These are phyloP conservation scores for Elsinoe necatrix DNA, from an alignment of 2,329 filamentous ascomycete species.

Conservation along the genomic window DNA sequence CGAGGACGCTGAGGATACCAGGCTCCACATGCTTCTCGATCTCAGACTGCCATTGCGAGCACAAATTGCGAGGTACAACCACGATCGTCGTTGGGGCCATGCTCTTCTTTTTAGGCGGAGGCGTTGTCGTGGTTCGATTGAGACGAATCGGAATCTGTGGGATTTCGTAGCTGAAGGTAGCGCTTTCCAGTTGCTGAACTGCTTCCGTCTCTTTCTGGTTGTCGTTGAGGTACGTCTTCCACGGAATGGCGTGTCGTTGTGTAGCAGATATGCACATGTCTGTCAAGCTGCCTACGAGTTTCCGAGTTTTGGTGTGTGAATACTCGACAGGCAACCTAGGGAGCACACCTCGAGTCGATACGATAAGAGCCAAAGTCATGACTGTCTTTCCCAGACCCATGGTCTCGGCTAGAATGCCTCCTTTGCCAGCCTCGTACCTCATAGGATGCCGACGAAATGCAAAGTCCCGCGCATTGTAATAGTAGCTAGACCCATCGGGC, in stretches of 20 bases:
- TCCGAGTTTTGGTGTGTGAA: conserved; percentile 35
- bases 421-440: conserved; percentile 64
- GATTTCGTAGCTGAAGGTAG: conserved; percentile 34
- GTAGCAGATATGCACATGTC: conserved; percentile 68
- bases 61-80: conserved; percentile 72
- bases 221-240: conserved; percentile 55
- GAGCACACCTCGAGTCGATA: conserved; percentile 64
- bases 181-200: conserved; percentile 41
- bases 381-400: conserved; percentile 81
- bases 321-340: conserved; percentile 58
- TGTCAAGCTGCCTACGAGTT: conserved; percentile 52
- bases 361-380: conserved; percentile 64
- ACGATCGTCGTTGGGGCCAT: conserved; percentile 65
- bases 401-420: conserved; percentile 72
- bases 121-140: conserved; percentile 34
- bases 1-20: conserved; percentile 51
- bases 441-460: conserved; percentile 56
- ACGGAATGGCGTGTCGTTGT: conserved; percentile 60
- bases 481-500: conserved; percentile 57
- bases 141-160: conserved; percentile 32
- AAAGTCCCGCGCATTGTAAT: conserved; percentile 58
- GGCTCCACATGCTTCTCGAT: conserved; percentile 64
- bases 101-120: conserved; percentile 45
- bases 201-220: conserved; percentile 42
- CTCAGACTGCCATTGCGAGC: conserved; percentile 76